Evolutionary conservation across 306 rosid species (phyloP).

Genomic region (Boehmeria nivea): DNA sequence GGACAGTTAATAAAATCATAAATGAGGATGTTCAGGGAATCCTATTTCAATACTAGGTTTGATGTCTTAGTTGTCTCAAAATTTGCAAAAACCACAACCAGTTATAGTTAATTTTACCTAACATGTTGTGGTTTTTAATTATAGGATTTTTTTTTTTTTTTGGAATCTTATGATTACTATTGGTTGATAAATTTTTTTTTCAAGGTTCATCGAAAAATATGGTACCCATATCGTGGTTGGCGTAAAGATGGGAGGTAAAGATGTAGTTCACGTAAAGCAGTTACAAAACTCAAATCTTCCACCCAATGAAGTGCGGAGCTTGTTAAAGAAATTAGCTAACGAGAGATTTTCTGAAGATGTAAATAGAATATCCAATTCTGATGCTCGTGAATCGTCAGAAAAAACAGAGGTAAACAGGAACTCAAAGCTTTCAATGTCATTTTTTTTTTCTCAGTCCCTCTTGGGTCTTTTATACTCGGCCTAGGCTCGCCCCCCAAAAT

Average conservation of each 20-base stretch:
- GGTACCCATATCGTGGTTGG: conserved; percentile 91
- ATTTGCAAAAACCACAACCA: too few relatives aligned
- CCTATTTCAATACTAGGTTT: too few relatives aligned
- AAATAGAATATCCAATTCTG: conserved; percentile 26
- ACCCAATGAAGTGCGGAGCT: conserved; percentile 58
- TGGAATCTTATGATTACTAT: too few relatives aligned
- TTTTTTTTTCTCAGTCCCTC: not conserved
- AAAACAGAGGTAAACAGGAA: conserved; percentile 39
- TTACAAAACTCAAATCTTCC: conserved; percentile 46
- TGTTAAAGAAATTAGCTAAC: conserved; percentile 68
- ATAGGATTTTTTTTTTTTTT: too few relatives aligned
- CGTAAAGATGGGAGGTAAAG: conserved; percentile 95
- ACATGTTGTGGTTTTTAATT: too few relatives aligned
- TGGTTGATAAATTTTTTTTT: conserved; percentile 1
- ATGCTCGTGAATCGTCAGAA: conserved; percentile 33
- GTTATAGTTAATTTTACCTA: too few relatives aligned
- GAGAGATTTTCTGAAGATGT: conserved; percentile 54
- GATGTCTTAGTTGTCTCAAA: too few relatives aligned
- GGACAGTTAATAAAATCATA: too few relatives aligned
- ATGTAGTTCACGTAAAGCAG: conserved; percentile 73
- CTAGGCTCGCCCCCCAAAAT: too few relatives aligned
- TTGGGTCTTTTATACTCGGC: too few relatives aligned
- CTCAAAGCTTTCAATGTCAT: not conserved
- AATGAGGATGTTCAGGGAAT: too few relatives aligned
- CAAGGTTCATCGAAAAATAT: conserved; percentile 85